Conservation (phyloP, 148 eudicot species). For the Chenopodium formosanum region DNA sequence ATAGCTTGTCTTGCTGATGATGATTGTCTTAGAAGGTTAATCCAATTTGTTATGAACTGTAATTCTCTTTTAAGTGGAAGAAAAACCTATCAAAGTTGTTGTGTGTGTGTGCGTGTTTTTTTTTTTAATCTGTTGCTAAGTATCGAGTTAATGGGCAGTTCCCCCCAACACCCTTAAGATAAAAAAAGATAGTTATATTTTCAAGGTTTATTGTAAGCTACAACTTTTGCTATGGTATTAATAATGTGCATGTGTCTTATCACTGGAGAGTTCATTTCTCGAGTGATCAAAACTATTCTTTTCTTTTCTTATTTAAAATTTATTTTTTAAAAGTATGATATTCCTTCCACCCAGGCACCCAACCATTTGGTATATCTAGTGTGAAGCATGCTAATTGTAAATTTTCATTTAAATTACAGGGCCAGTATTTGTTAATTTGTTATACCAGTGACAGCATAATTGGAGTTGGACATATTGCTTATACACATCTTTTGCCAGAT, state of each 20-base stretch:
- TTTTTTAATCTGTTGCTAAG: not conserved
- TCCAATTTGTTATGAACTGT: not conserved
- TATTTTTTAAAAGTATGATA: too few species aligned
- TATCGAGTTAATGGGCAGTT: not conserved
- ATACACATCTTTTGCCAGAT: not conserved
- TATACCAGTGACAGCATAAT: not conserved
- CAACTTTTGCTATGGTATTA: not conserved
- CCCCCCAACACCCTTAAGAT: too few species aligned
- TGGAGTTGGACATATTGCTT: not conserved
- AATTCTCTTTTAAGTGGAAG: not conserved
- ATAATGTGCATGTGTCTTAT: not conserved
- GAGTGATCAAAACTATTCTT: not conserved
- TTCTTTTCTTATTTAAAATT: too few species aligned
- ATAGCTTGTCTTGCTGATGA: not conserved
- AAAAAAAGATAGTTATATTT: not conserved
- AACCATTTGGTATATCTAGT: not conserved
- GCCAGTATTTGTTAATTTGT: not conserved
- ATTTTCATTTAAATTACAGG: too few species aligned
- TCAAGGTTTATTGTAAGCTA: not conserved
- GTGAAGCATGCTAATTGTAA: not conserved
- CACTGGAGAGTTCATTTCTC: not conserved
- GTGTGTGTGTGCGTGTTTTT: not conserved
- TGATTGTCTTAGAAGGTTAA: not conserved
- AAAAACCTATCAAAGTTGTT: not conserved
- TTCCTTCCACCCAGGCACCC: not conserved